Percentiles rank a stretch among this genome's conserved stretches.
These are phyloP conservation scores for Skeletonema potamos DNA, from an alignment of 108 stramenopile genomes.

Conservation along the genomic window DNA sequence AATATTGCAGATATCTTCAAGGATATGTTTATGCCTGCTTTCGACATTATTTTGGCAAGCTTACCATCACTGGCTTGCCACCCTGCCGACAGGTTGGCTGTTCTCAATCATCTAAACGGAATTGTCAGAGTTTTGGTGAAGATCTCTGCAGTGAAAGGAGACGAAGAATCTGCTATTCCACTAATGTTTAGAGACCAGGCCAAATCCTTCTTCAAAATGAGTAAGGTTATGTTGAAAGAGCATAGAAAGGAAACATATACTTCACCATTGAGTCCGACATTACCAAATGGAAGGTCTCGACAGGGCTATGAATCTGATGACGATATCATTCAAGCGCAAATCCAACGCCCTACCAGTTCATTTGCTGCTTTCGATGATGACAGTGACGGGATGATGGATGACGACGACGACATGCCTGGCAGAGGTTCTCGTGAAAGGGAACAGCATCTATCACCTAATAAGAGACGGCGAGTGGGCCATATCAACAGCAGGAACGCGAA, in stretches of 20 bases:
- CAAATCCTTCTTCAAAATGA: conserved; percentile 28
- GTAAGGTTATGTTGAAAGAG: conserved; percentile 29
- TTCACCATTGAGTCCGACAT: background rate
- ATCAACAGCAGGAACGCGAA: background rate
- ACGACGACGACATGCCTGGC: conserved; percentile 6
- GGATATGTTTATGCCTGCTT: conserved; percentile 19
- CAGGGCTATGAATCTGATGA: conserved; percentile 35
- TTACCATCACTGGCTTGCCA: conserved; percentile 12
- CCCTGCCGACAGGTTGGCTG: conserved; percentile 24
- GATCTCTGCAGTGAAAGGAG: conserved; percentile 12
- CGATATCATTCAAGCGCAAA: conserved; percentile 12
- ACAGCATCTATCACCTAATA: conserved; percentile 21
- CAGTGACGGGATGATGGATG: conserved; percentile 39
- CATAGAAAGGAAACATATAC: conserved; percentile 25
- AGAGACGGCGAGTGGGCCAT: conserved; percentile 30
- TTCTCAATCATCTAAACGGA: conserved; percentile 37
- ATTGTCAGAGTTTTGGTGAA: conserved; percentile 25
- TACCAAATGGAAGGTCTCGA: background rate
- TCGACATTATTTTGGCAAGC: conserved; percentile 27
- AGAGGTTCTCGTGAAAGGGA: background rate
- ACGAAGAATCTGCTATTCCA: conserved; percentile 10
- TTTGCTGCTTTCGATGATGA: conserved; percentile 13
- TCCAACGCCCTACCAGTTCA: background rate
- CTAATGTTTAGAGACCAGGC: conserved; percentile 12
- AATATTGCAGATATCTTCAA: conserved; percentile 18